These are phyloP conservation scores for Neonectria hederae DNA, from an alignment of 2,329 filamentous ascomycete genomes.

Conservation along the genomic window DNA sequence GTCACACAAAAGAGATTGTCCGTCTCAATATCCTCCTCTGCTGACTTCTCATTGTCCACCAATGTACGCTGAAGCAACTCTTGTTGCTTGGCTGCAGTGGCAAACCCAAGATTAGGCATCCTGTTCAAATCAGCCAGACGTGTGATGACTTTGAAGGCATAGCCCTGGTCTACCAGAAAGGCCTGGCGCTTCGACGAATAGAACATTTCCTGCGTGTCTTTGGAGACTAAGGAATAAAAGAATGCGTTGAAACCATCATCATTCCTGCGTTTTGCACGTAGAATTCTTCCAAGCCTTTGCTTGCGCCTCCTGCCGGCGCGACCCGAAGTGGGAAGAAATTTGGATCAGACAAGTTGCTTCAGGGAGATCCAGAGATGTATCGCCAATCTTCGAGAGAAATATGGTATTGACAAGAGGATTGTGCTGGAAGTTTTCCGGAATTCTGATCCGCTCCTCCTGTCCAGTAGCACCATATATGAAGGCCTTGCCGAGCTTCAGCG, in stretches of 20 bases:
- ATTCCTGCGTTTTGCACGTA: constrained; percentile 89
- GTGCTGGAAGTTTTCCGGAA: constrained; percentile 91
- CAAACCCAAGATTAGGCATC: constrained; percentile 77
- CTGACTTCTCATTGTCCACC: background rate
- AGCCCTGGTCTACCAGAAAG: constrained; percentile 92
- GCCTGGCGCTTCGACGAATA: constrained; percentile 92
- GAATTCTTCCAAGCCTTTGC: constrained; percentile 86
- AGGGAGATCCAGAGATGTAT: constrained; percentile 90
- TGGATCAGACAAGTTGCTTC: constrained; percentile 95
- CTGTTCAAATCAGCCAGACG: constrained; percentile 85
- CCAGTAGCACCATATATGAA: constrained; percentile 88
- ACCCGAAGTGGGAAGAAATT: constrained; percentile 94
- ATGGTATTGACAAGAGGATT: constrained; percentile 87
- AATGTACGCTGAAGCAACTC: constrained; percentile 81
- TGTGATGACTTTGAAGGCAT: constrained; percentile 96
- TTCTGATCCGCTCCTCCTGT: constrained; percentile 81
- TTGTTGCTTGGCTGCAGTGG: constrained; percentile 75
- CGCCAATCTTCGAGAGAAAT: constrained; percentile 94
- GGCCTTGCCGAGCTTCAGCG: constrained; percentile 79
- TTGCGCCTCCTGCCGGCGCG: constrained; percentile 91
- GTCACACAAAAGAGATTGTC: background rate
- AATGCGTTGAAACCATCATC: constrained; percentile 97
- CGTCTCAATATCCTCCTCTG: background rate
- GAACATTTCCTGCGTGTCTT: constrained; percentile 87
- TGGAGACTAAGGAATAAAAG: constrained; percentile 93